Evolutionary conservation across 345 rosid species (phyloP).

Genomic region (Ceriops zippeliana): DNA sequence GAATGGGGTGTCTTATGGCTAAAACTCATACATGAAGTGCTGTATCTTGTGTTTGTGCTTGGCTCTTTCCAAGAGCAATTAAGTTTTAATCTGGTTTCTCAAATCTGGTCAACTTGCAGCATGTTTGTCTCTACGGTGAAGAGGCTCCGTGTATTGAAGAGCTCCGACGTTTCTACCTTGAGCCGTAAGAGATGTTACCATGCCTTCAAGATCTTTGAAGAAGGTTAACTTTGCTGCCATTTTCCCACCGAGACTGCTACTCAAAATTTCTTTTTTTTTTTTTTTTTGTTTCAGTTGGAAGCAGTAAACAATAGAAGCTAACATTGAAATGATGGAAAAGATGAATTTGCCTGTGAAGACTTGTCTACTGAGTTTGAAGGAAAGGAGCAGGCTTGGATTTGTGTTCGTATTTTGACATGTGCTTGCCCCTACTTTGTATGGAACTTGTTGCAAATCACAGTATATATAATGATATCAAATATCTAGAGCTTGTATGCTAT

Average conservation of each 20-base stretch:
- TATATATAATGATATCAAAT: slow-evolving; percentile 4
- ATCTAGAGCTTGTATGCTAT: background rate
- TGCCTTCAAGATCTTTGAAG: background rate
- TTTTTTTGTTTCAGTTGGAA: slow-evolving; percentile 35
- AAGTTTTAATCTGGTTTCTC: background rate
- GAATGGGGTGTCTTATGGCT: no score
- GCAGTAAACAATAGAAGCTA: slow-evolving; percentile 35
- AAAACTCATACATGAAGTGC: no score
- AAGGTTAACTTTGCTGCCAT: no score
- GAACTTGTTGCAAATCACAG: slow-evolving; percentile 21
- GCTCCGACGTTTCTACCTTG: slow-evolving; percentile 56
- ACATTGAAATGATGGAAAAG: slow-evolving; percentile 6
- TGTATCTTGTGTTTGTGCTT: background rate
- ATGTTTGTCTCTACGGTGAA: slow-evolving; percentile 89
- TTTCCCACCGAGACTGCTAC: no score
- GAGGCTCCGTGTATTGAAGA: slow-evolving; percentile 88
- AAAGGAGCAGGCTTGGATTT: slow-evolving; percentile 5
- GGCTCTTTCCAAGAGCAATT: background rate
- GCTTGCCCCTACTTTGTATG: slow-evolving; percentile 17
- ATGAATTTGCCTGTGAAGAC: slow-evolving; percentile 22
- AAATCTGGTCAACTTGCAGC: slow-evolving; percentile 36
- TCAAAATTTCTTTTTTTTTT: no score
- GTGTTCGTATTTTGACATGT: slow-evolving; percentile 25
- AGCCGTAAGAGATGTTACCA: slow-evolving; percentile 32
- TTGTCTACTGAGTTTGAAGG: slow-evolving; percentile 20